These are phyloP conservation scores for Botrytis sinoallii DNA, from an alignment of 2,329 filamentous ascomycete genomes.

Conservation along the genomic window DNA sequence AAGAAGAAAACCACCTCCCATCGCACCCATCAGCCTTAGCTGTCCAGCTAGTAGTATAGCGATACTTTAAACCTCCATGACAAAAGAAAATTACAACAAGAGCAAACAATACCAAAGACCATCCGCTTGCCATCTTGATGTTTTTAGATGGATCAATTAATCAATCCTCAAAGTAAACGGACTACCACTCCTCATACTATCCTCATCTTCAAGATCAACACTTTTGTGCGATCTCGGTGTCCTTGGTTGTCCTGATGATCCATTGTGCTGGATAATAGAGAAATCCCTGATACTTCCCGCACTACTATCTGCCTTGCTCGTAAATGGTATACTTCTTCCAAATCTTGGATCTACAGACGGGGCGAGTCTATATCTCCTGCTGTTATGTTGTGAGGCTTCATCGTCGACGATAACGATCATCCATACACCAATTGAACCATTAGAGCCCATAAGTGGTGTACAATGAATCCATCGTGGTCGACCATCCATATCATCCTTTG, in stretches of 20 bases:
- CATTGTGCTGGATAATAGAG: slow-evolving; percentile 25
- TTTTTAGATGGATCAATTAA: slow-evolving; percentile 5
- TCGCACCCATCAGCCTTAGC: background rate
- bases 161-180: slow-evolving; percentile 31
- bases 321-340: slow-evolving; percentile 24
- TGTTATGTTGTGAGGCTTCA: slow-evolving; percentile 40
- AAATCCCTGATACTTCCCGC: slow-evolving; percentile 30
- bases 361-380: slow-evolving; percentile 30
- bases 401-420: slow-evolving; percentile 73
- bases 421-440: slow-evolving; percentile 71
- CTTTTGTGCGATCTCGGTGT: slow-evolving; percentile 20
- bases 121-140: background rate
- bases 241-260: background rate
- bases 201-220: slow-evolving; percentile 12
- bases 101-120: background rate
- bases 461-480: slow-evolving; percentile 73
- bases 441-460: slow-evolving; percentile 66
- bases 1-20: background rate
- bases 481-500: slow-evolving; percentile 48
- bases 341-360: slow-evolving; percentile 36
- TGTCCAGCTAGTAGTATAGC: background rate
- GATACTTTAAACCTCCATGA: background rate
- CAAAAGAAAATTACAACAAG: background rate
- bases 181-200: slow-evolving; percentile 27
- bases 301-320: slow-evolving; percentile 21